Evolutionary conservation across 352 stramenopile species (phyloP), one percentile per base, ranked within the genome.

Genomic region (Pythium monospermum): DNA sequence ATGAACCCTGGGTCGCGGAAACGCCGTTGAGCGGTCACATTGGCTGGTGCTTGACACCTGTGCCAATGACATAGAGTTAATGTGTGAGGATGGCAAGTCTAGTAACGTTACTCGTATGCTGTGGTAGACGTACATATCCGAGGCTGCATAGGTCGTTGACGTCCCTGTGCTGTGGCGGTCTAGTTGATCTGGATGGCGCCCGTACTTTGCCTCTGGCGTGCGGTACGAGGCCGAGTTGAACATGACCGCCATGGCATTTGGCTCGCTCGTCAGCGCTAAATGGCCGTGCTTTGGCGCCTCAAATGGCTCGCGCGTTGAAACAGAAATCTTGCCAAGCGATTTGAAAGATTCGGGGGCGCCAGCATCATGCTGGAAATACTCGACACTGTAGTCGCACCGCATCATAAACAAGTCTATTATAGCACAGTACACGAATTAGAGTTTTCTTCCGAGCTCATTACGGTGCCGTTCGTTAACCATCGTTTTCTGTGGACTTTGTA

Each of bases 271-370:
- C 16, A 91, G 54, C 48, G 72, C 82, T 16, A 91, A 42, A 37
- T 91, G 80, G 13, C 80, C 80, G 22, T 91, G 80, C 59, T 91
- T 88, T 5, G 80, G 80, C 1, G 71, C 49, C n/a, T 68, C 53
- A 6, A 76, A 71, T 1, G 71, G 64, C 19, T 86, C 73, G 12
- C 61, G 64, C 75, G 84, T 85, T 4, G 50, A 49, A 18, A 73
- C 59, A 23, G 66, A 42, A 3, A 89, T 53, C 19, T 47, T 67
- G 5, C 55, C 72, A 35, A 80, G 50, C 1, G 55, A 33, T 25
- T 54, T 49, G 43, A 69, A 69, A n/a, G n/a, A n/a, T n/a, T n/a
- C n/a, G n/a, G n/a, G n/a, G n/a, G n/a, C n/a, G n/a, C n/a, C n/a
- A n/a, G n/a, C n/a, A n/a, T n/a, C n/a, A n/a, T n/a, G n/a, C n/a